Percentiles rank a stretch among this genome's conserved stretches.
Conservation (phyloP, 2,329 filamentous ascomycete genomes). For the Metarhizium robertsii region DNA sequence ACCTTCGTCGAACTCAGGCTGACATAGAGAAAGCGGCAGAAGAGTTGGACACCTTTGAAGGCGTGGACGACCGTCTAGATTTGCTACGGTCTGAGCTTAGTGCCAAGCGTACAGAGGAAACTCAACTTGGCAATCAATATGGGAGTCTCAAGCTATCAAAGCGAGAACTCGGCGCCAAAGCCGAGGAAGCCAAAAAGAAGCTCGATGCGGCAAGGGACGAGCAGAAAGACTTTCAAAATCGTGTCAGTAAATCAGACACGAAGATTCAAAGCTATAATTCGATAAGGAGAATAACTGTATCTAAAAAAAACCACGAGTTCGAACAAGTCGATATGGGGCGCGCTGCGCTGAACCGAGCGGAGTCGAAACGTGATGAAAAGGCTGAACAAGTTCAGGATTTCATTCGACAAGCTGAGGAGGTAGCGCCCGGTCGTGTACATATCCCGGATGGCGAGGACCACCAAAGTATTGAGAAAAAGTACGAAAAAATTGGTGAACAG, state of each 20-base stretch:
- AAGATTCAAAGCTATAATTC: constrained; percentile 41
- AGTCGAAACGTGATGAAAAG: constrained; percentile 38
- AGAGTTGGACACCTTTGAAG: constrained; percentile 57
- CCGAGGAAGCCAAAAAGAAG: constrained; percentile 29
- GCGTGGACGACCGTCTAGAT: constrained; percentile 58
- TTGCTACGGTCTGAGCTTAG: constrained; percentile 47
- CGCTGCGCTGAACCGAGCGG: constrained; percentile 32
- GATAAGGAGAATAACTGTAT: constrained; percentile 42
- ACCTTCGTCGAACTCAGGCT: constrained; percentile 51
- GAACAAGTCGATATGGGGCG: constrained; percentile 40
- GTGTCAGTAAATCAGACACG: constrained; percentile 44
- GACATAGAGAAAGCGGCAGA: constrained; percentile 40
- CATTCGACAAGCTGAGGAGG: constrained; percentile 40
- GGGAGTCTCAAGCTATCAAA: constrained; percentile 41
- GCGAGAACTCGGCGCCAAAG: constrained; percentile 33
- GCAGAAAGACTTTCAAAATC: constrained; percentile 31
- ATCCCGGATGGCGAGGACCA: constrained; percentile 57
- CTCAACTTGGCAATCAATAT: constrained; percentile 45
- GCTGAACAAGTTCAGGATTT: constrained; percentile 41
- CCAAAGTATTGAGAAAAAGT: constrained; percentile 43
- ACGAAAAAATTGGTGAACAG: constrained; percentile 45
- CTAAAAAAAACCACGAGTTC: constrained; percentile 53
- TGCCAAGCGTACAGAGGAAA: constrained; percentile 38
- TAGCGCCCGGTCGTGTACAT: constrained; percentile 47
- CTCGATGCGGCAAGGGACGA: constrained; percentile 24